These are phyloP conservation scores for Zostera marina DNA, from an alignment of 116 monocot genomes.

Conservation along the genomic window DNA sequence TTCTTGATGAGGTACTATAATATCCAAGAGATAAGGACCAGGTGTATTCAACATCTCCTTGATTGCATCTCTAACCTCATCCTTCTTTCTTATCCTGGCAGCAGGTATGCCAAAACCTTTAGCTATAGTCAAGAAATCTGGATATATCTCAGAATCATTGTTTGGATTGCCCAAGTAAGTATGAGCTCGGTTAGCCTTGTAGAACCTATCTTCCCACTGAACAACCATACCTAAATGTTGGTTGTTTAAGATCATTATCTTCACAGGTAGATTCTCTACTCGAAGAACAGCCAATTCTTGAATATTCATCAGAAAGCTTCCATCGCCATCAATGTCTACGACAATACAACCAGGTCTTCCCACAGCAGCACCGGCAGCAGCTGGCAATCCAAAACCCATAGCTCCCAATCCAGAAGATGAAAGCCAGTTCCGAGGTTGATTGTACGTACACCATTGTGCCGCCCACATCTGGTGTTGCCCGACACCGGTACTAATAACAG, in stretches of 20 bases:
- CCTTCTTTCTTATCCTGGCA: conserved; percentile 41
- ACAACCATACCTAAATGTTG: conserved; percentile 90
- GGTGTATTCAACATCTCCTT: conserved; percentile 63
- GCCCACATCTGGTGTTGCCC: conserved; percentile 98
- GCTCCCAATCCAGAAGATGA: conserved; percentile 59
- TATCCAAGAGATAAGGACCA: conserved; percentile 66
- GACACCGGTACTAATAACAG: conserved; percentile 66
- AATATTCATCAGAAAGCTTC: conserved; percentile 76
- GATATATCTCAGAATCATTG: conserved; percentile 42
- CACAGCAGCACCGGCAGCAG: conserved; percentile 75
- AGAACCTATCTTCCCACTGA: conserved; percentile 80
- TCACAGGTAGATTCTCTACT: conserved; percentile 60
- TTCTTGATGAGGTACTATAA: conserved; percentile 77
- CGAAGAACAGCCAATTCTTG: conserved; percentile 63
- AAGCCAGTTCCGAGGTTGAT: conserved; percentile 46
- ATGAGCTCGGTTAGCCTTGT: conserved; percentile 56
- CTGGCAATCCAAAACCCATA: conserved; percentile 84
- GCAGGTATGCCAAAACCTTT: conserved; percentile 58
- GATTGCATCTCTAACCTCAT: conserved; percentile 43
- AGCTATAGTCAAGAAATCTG: conserved; percentile 59
- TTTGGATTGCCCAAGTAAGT: conserved; percentile 57
- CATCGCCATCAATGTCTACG: conserved; percentile 77
- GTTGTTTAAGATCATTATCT: conserved; percentile 75
- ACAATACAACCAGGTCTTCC: conserved; percentile 61
- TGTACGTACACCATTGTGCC: conserved; percentile 52